Percentiles rank a stretch among this genome's conserved stretches.
phyloP scores from a whole-genome alignment of 495 filamentous ascomycete genomes.

The Podospora didyma region DNA sequence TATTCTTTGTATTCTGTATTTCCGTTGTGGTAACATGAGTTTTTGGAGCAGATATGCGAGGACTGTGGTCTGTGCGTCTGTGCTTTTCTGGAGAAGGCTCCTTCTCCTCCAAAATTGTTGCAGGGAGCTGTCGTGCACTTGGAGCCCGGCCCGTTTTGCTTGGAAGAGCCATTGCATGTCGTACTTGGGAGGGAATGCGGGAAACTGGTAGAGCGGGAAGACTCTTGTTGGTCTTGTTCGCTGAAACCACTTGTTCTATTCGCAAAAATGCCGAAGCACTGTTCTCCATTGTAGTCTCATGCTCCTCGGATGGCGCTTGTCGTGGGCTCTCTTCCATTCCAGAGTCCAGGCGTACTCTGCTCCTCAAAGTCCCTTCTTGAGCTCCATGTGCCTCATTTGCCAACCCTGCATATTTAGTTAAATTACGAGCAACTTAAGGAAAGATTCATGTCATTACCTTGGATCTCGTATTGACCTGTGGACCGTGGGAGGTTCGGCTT shows the following conservation, averaged over 20 bases:
- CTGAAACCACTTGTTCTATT: background rate
- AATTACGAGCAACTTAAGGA: too few species aligned
- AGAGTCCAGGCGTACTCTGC: too few species aligned
- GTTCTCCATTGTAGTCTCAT: background rate
- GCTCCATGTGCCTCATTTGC: too few species aligned
- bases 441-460: background rate
- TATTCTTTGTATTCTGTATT: background rate
- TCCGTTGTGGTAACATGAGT: background rate
- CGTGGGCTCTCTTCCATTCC: too few species aligned
- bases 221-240: background rate
- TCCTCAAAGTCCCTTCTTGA: too few species aligned
- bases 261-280: background rate
- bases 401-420: too few species aligned
- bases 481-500: background rate
- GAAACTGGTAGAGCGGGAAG: slow-evolving; percentile 10
- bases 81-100: slow-evolving; percentile 19
- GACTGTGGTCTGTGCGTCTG: background rate
- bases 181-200: slow-evolving; percentile 8
- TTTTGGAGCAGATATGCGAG: background rate
- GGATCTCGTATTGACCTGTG: background rate
- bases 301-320: background rate
- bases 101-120: slow-evolving; percentile 29
- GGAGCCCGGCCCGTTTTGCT: slow-evolving; percentile 7
- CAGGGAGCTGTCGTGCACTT: slow-evolving; percentile 8
- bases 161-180: slow-evolving; percentile 5